Evolutionary conservation across 768 basidiomycete genomes (phyloP).

Genomic region (Fomitopsis serialis): DNA sequence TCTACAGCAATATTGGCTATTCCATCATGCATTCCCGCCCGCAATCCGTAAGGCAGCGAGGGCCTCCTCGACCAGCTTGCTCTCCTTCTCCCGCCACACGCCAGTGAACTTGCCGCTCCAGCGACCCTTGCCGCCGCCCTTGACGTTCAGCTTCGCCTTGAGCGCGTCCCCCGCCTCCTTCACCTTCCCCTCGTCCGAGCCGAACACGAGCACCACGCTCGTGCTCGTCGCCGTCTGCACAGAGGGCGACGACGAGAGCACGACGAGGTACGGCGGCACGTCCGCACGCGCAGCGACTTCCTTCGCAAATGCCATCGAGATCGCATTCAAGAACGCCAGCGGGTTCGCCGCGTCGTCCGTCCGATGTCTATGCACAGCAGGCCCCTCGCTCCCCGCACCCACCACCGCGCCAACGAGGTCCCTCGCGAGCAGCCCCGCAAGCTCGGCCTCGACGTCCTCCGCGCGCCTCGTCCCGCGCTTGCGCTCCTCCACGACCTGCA

Average conservation of each 20-base stretch:
- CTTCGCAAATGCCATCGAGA: conserved; percentile 41
- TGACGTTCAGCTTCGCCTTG: conserved; percentile 53
- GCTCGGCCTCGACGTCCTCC: conserved; percentile 62
- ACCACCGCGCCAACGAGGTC: conserved; percentile 27
- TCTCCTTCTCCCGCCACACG: conserved; percentile 52
- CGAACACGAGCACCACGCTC: conserved; percentile 54
- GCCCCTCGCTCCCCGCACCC: conserved; percentile 23
- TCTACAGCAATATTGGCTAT: not conserved
- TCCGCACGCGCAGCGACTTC: conserved; percentile 12
- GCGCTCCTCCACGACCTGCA: conserved; percentile 61
- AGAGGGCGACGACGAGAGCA: conserved; percentile 63
- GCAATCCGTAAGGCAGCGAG: conserved; percentile 16
- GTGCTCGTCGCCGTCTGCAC: conserved; percentile 43
- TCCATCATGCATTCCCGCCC: not conserved
- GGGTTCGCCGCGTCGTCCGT: conserved; percentile 56
- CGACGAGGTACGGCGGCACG: conserved; percentile 35
- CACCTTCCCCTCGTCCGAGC: conserved; percentile 54
- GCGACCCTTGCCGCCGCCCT: conserved; percentile 76
- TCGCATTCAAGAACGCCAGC: conserved; percentile 54
- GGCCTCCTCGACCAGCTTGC: conserved; percentile 31
- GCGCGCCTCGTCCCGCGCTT: conserved; percentile 63
- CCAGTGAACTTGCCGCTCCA: conserved; percentile 77
- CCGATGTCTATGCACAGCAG: conserved; percentile 49
- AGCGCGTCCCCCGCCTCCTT: conserved; percentile 53
- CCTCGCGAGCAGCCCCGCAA: conserved; percentile 44